Evolutionary conservation across 805 yeast genomes (phyloP), one percentile per base, ranked within the genome.

Genomic region (Zygotorulaspora sp.): DNA sequence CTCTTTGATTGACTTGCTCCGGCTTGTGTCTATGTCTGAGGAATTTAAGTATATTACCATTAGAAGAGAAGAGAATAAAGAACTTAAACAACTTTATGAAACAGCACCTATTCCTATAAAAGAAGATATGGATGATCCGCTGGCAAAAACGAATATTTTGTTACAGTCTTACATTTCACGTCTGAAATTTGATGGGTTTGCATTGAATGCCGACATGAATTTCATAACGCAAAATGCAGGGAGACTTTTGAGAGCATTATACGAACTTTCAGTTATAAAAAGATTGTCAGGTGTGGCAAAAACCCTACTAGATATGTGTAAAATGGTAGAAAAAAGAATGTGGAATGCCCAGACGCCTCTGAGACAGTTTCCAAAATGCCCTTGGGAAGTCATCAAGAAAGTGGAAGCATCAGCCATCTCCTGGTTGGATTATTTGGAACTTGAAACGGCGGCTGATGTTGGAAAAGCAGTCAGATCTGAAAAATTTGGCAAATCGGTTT

Each of bases 201-300:
- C 97, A 0, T 63, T 94, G 43, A 78, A 83, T 72, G 78, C 96
- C 0, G 99, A 92, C 65, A 87, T 89, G 96, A 71, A 86, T 3
- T 92, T 85, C 56, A 77, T 92, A 27, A 83, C 92, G 0, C 97
- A 92, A 60, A 86, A 94, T 27, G 97, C 96, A 1, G 90, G 94
- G 3, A 73, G 99, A 55, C 61, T 92, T 25, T 67, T 89, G 39
- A 66, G 97, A 40, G 97, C 97, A 0, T 73, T 94, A 45, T 78
- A 74, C 57, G 96, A 90, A 54, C 75, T 92, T 22, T 74, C 84
- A 7, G 49, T 84, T 31, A 68, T 71, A 36, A 83, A 80, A 47
- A 71, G 73, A 8, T 88, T 95, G 94, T 71, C 96, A 0, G 56
- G 67, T 14, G 58, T 83, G 10, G 68, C 95, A 0, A 74, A 71